Evolutionary conservation across 768 basidiomycete species (phyloP).

Genomic region (Tricholoma terreum): DNA sequence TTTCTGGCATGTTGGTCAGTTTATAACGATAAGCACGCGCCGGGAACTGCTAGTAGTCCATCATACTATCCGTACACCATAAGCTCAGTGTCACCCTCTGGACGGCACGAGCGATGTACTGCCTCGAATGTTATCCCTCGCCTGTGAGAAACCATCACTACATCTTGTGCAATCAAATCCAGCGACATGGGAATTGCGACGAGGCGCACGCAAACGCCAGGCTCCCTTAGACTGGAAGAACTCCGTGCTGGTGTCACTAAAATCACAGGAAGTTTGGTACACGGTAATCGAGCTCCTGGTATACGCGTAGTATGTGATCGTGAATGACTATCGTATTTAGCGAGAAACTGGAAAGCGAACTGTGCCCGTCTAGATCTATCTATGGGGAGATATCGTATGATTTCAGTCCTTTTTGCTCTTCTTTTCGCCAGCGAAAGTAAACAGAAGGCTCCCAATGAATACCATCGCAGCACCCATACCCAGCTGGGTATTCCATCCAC

Average conservation of each 20-base stretch:
- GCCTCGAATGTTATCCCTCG: background rate
- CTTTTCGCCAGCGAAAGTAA: slow-evolving; percentile 35
- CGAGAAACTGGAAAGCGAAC: background rate
- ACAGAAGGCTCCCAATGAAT: slow-evolving; percentile 62
- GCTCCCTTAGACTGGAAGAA: background rate
- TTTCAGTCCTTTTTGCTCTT: slow-evolving; percentile 14
- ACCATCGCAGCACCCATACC: slow-evolving; percentile 72
- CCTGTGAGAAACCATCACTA: background rate
- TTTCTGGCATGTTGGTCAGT: too few relatives aligned
- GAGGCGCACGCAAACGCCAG: background rate
- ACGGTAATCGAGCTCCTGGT: background rate
- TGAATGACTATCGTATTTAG: background rate
- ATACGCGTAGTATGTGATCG: background rate
- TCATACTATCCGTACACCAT: slow-evolving; percentile 9
- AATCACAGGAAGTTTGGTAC: background rate
- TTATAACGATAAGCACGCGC: too few relatives aligned
- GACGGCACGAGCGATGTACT: background rate
- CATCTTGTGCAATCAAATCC: background rate
- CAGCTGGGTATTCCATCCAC: slow-evolving; percentile 64
- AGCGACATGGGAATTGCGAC: too few relatives aligned
- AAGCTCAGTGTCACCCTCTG: slow-evolving; percentile 2
- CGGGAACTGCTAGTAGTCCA: too few relatives aligned
- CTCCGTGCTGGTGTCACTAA: background rate
- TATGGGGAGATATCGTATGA: background rate
- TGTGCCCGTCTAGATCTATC: background rate